These are phyloP conservation scores for Aspergillus neotritici DNA, from an alignment of 2,329 filamentous ascomycete species.

Conservation along the genomic window DNA sequence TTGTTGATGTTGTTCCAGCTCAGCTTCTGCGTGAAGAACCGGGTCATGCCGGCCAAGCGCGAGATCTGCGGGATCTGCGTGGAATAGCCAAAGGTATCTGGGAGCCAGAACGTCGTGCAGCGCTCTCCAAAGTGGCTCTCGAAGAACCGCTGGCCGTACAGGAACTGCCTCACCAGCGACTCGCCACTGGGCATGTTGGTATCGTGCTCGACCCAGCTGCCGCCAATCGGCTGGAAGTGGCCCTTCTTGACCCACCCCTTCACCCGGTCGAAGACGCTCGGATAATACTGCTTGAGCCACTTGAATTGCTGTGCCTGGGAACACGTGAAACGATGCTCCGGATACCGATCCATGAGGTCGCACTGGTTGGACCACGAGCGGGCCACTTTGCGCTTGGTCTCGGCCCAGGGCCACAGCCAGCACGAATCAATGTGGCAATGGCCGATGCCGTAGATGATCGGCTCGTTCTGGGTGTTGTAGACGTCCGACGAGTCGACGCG, in stretches of 20 bases:
- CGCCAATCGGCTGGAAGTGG: constrained; percentile 88
- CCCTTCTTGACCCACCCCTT: constrained; percentile 86
- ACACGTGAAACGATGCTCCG: constrained; percentile 85
- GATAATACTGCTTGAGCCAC: constrained; percentile 89
- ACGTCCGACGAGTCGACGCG: constrained; percentile 77
- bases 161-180: constrained; percentile 85
- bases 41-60: constrained; percentile 87
- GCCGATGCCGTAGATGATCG: constrained; percentile 81
- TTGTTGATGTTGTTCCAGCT: constrained; percentile 99
- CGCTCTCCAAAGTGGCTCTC: constrained; percentile 86
- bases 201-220: constrained; percentile 98
- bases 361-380: constrained; percentile 97
- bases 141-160: constrained; percentile 94
- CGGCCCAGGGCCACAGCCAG: constrained; percentile 97
- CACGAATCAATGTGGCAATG: constrained; percentile 98
- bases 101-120: constrained; percentile 91
- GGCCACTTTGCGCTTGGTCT: constrained; percentile 94
- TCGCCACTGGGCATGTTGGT: constrained; percentile 96
- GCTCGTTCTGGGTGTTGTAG: constrained; percentile 67
- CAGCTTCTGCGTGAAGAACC: constrained; percentile 96
- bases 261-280: constrained; percentile 81
- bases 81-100: constrained; percentile 97
- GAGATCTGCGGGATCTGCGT: constrained; percentile 91
- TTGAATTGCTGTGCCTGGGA: constrained; percentile 98
- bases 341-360: constrained; percentile 89